Evolutionary conservation across 306 rosid species (phyloP).

Genomic region (Arachis hypogaea): DNA sequence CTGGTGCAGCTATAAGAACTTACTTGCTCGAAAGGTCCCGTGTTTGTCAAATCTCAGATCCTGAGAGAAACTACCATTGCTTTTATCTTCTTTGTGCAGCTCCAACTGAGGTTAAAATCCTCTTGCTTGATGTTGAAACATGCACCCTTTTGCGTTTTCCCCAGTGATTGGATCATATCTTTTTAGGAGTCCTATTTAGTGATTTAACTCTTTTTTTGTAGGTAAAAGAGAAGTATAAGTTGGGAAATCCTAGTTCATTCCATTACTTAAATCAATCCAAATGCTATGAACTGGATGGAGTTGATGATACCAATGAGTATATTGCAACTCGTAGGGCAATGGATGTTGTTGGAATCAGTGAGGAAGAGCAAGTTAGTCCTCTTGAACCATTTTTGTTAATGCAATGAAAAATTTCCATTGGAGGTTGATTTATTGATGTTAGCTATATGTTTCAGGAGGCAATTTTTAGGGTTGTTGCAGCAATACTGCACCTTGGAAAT

Average conservation of each 20-base stretch:
- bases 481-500: conserved; percentile 95
- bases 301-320: conserved; percentile 89
- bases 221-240: conserved; percentile 86
- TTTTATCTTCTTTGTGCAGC: conserved; percentile 99
- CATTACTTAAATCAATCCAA: conserved; percentile 96
- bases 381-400: conserved; percentile 2
- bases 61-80: conserved; percentile 98
- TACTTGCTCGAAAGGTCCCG: conserved; percentile 99
- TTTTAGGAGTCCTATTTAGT: conserved; percentile 2
- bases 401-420: not conserved
- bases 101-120: conserved; percentile 76
- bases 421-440: conserved; percentile 39
- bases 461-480: conserved; percentile 94
- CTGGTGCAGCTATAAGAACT: conserved; percentile 96
- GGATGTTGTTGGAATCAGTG: conserved; percentile 99
- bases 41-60: conserved; percentile 95
- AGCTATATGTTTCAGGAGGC: conserved; percentile 72
- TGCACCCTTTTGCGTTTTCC: not conserved
- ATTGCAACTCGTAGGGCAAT: conserved; percentile 96
- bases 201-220: conserved; percentile 46
- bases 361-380: conserved; percentile 85
- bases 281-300: conserved; percentile 84
- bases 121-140: conserved; percentile 30
- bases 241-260: conserved; percentile 80
- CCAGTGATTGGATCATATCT: not conserved